Base-by-base conservation (phyloP, 768 basidiomycete species). In the Hygrophorus russula region DNA sequence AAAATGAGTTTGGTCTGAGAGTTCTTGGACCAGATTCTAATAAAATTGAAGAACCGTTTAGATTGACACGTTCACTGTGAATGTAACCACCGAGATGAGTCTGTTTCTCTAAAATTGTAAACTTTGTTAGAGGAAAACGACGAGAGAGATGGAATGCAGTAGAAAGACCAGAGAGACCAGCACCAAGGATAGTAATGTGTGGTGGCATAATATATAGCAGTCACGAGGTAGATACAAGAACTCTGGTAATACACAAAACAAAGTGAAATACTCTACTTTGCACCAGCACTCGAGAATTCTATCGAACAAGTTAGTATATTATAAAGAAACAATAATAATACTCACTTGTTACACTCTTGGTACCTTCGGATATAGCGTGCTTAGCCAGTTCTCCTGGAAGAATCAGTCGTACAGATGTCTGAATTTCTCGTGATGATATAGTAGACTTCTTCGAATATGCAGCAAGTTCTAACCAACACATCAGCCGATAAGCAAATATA, bases 371-470 rank as follows among this genome's bases (percentile, higher is more conserved):
- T 60, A 90, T 87, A 50, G 49, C 49, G 45, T 50, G 49, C 42
- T 50, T 50, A 24, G 49, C 49, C 42, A 94, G 80, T 66, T 93
- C 91, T 60, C 89, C 91, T 53, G 94, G 92, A 20, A 99, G 83
- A 63, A 99, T 94, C 44, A 97, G 78, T 50, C 94, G 86, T 41
- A 98, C 96, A 36, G 92, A 78, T 33, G 94, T 98, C 65, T 98
- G 93, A 53, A 97, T 97, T 67, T 98, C 93, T 49, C 93, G 90
- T 37, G 92, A 96, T 31, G 94, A 96, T 62, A 98, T 97, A 24
- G 93, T 98, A 6, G 94, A 96, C 67, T 94, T 94, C 73, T 96
- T 94, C 52, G 93, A 96, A 72, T 97, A 97, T 1, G 89, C 74
- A 32, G 94, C 93, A 52, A 98, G 85, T 71, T 94, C 91, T 89